Conservation (phyloP, 768 basidiomycete species). For the Suillus weaverae region DNA sequence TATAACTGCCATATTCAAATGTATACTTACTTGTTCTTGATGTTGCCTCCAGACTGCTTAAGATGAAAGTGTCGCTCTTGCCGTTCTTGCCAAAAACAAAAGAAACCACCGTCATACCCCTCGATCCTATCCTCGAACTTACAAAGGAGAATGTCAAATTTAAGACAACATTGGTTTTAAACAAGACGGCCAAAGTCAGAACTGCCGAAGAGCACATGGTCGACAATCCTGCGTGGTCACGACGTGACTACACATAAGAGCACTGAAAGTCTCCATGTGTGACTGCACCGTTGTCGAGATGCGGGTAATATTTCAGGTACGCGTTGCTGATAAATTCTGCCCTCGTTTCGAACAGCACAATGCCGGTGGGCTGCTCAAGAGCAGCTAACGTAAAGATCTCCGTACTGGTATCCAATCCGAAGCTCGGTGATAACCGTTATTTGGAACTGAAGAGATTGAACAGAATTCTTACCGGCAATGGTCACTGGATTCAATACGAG, state of each 20-base stretch:
- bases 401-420: not conserved
- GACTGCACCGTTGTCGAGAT: not conserved
- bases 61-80: not conserved
- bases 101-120: not conserved
- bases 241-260: not conserved
- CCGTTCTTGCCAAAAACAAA: not conserved
- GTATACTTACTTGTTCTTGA: not conserved
- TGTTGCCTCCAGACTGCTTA: not conserved
- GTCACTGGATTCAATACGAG: constrained; percentile 3
- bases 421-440: not conserved
- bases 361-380: not conserved
- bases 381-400: not conserved
- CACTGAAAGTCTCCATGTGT: not conserved
- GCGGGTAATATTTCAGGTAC: not conserved
- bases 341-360: not conserved
- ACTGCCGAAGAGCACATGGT: not conserved
- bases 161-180: not conserved
- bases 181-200: not conserved
- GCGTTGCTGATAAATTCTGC: not conserved
- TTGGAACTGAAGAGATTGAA: not conserved
- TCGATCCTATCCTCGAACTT: not conserved
- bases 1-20: not conserved
- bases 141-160: not conserved
- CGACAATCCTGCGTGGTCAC: not conserved
- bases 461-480: not conserved